phyloP scores from a whole-genome alignment of 306 rosid species.

The Cicer judaicum region DNA sequence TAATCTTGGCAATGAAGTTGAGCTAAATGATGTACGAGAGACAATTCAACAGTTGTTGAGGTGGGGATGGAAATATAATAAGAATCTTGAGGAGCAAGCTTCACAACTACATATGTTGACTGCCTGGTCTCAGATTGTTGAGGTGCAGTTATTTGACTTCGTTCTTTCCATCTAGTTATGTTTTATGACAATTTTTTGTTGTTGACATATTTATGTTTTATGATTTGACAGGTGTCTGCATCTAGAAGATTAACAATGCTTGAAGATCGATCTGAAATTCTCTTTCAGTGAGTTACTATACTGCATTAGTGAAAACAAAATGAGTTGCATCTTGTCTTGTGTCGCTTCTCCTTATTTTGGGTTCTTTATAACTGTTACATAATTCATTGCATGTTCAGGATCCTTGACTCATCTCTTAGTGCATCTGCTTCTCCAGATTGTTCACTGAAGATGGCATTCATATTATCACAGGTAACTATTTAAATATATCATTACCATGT shows the following conservation, averaged over 20 bases:
- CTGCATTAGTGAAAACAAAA: slow-evolving; percentile 29
- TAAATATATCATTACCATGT: slow-evolving; percentile 12
- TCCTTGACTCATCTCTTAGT: slow-evolving; percentile 80
- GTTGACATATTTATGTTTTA: slow-evolving; percentile 3
- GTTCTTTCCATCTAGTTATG: slow-evolving; percentile 30
- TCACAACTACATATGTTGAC: slow-evolving; percentile 96
- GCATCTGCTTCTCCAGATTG: slow-evolving; percentile 97
- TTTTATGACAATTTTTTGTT: neutral
- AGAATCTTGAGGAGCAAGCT: slow-evolving; percentile 98
- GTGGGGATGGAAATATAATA: slow-evolving; percentile 99
- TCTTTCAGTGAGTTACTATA: slow-evolving; percentile 74
- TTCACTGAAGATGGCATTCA: slow-evolving; percentile 91
- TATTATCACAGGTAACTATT: slow-evolving; percentile 76
- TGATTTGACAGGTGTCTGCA: slow-evolving; percentile 69
- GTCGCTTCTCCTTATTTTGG: slow-evolving; percentile 24
- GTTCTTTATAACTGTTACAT: slow-evolving; percentile 35
- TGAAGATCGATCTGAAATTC: slow-evolving; percentile 82
- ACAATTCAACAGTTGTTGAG: slow-evolving; percentile 87
- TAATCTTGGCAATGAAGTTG: slow-evolving; percentile 75
- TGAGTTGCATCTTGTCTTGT: neutral
- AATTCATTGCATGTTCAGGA: slow-evolving; percentile 55
- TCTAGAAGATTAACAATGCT: slow-evolving; percentile 85
- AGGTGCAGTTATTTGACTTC: slow-evolving; percentile 60
- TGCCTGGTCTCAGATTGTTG: slow-evolving; percentile 97
- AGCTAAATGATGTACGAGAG: slow-evolving; percentile 72